Evolutionary conservation across 2,329 filamentous ascomycete species (phyloP).

Genomic region (Ophiostoma australiae): DNA sequence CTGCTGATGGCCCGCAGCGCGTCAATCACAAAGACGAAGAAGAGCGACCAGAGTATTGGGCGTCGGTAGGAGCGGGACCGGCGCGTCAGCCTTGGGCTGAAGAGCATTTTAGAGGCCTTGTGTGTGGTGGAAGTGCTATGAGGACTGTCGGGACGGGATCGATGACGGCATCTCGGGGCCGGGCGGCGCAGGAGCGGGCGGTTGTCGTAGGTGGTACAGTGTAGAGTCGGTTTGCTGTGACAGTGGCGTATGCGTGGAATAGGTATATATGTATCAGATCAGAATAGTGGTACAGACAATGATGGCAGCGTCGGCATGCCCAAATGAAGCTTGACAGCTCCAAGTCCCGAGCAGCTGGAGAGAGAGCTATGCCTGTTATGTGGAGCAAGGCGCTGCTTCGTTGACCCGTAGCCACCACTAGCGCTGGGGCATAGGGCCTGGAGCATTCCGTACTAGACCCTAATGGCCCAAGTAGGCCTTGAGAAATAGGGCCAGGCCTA

Average conservation of each 20-base stretch:
- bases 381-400: background rate
- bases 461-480: background rate
- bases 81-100: constrained; percentile 35
- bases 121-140: background rate
- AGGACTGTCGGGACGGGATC: constrained; percentile 7
- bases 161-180: constrained; percentile 7
- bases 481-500: background rate
- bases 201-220: background rate
- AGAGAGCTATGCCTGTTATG: background rate
- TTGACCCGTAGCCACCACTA: background rate
- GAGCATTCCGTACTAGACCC: background rate
- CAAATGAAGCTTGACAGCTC: background rate
- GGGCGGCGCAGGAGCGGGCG: background rate
- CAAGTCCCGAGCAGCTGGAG: background rate
- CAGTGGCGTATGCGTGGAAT: no score
- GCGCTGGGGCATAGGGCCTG: background rate
- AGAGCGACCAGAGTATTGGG: constrained; percentile 33
- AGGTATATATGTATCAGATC: background rate
- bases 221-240: background rate
- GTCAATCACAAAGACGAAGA: constrained; percentile 36
- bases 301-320: background rate
- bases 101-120: constrained; percentile 31
- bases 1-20: constrained; percentile 26
- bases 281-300: background rate
- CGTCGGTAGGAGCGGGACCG: constrained; percentile 33